These are phyloP conservation scores for Termitomyces titanicus DNA, from an alignment of 768 basidiomycete genomes.

Conservation along the genomic window DNA sequence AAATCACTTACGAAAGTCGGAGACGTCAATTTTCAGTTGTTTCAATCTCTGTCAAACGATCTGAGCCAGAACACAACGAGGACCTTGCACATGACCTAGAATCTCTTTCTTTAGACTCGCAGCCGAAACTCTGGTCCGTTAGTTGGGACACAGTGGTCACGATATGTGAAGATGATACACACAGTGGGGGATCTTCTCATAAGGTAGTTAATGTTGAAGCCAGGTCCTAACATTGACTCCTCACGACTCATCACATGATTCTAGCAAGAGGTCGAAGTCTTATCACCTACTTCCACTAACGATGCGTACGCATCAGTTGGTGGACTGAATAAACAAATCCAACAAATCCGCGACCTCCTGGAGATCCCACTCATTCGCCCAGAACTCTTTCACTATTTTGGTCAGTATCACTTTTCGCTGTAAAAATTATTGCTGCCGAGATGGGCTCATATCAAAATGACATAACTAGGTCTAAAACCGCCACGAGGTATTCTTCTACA, in stretches of 20 bases:
- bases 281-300: constrained; percentile 35
- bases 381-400: constrained; percentile 74
- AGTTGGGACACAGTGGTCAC: constrained; percentile 66
- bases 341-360: constrained; percentile 79
- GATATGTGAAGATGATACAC: constrained; percentile 31
- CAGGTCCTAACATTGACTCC: background rate
- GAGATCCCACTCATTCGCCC: constrained; percentile 86
- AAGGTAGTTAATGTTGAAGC: constrained; percentile 26
- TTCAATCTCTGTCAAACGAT: constrained; percentile 34
- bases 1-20: constrained; percentile 61
- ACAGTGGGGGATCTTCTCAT: constrained; percentile 22
- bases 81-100: constrained; percentile 39
- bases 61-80: constrained; percentile 14
- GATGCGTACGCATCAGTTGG: constrained; percentile 84
- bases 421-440: background rate
- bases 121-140: constrained; percentile 51
- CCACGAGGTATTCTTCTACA: constrained; percentile 94
- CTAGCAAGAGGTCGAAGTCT: constrained; percentile 45
- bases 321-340: constrained; percentile 84
- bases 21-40: constrained; percentile 54
- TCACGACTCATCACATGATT: constrained; percentile 16
- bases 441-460: constrained; percentile 1
- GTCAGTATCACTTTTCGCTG: constrained; percentile 32
- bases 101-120: constrained; percentile 39
- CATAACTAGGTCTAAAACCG: constrained; percentile 71